phyloP scores from a whole-genome alignment of 148 eudicot species.

The Linanthus parryae region DNA sequence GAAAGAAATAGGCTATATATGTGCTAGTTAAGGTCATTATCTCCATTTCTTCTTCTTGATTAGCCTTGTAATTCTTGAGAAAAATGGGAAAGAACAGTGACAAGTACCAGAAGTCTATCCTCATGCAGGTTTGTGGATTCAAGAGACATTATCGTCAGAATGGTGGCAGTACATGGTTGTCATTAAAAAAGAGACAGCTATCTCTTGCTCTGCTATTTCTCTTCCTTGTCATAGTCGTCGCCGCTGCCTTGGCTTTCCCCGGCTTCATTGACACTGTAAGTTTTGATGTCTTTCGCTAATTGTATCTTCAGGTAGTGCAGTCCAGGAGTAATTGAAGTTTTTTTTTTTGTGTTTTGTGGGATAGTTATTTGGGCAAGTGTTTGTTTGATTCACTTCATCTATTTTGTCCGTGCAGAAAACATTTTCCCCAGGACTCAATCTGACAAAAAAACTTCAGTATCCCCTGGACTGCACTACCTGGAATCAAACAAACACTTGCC shows the following conservation, averaged over 20 bases:
- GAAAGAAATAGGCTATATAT: too few species aligned
- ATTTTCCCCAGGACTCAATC: too few species aligned
- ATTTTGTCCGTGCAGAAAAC: too few species aligned
- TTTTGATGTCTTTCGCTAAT: too few species aligned
- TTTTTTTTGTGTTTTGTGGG: too few species aligned
- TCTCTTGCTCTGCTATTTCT: constrained; percentile 8
- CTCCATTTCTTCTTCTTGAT: too few species aligned
- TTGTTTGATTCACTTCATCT: too few species aligned
- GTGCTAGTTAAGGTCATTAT: too few species aligned
- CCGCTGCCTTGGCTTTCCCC: constrained; percentile 21
- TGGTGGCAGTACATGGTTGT: constrained; percentile 8
- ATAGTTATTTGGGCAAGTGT: too few species aligned
- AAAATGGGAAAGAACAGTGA: constrained; percentile 14
- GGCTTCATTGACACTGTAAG: constrained; percentile 42
- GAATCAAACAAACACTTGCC: constrained; percentile 37
- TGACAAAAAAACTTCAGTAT: not conserved
- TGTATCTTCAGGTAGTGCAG: too few species aligned
- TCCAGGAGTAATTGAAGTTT: too few species aligned
- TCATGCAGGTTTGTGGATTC: constrained; percentile 15
- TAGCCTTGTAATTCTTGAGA: too few species aligned
- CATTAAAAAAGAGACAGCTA: constrained; percentile 4
- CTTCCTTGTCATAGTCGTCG: constrained; percentile 25
- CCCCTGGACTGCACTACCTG: constrained; percentile 29
- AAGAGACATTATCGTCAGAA: constrained; percentile 5
- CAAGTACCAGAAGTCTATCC: constrained; percentile 7